Percentiles rank a stretch among this genome's conserved stretches.
Evolutionary conservation across 139 green algal genomes (phyloP).

Genomic region (Chlorella ohadii): DNA sequence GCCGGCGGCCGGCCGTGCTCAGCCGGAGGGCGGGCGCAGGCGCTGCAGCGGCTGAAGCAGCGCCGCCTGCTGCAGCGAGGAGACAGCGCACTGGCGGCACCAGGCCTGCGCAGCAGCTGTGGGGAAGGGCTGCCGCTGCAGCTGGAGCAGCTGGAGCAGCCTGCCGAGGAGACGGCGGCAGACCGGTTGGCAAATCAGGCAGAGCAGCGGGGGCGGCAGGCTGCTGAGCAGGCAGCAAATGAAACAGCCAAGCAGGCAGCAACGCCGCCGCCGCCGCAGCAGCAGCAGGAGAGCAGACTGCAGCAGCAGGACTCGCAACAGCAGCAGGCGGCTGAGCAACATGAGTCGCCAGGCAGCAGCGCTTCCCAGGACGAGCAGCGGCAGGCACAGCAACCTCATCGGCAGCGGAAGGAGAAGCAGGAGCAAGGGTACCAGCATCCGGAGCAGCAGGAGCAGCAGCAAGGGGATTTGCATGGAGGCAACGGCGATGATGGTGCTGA

Average conservation of each 20-base stretch:
- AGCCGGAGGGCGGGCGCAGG: background rate
- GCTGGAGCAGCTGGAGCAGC: background rate
- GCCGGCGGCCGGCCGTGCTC: background rate
- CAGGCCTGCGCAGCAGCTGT: background rate
- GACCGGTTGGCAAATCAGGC: too few species aligned
- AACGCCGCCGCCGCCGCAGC: background rate
- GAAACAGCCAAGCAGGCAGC: background rate
- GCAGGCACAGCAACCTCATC: background rate
- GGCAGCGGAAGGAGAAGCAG: background rate
- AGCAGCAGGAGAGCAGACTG: background rate
- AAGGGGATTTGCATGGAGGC: too few species aligned
- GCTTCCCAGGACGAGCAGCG: too few species aligned
- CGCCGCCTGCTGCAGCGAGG: slow-evolving; percentile 8
- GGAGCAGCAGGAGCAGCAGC: background rate
- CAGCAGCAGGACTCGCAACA: background rate
- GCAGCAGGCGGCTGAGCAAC: too few species aligned
- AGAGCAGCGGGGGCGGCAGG: too few species aligned
- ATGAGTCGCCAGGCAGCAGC: too few species aligned
- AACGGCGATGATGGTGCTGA: background rate
- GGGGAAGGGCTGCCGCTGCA: background rate
- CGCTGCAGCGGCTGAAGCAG: slow-evolving; percentile 20
- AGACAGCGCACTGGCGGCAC: background rate
- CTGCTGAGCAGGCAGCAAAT: too few species aligned
- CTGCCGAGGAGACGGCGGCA: background rate
- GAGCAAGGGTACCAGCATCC: background rate